Evolutionary conservation across 2,329 filamentous ascomycete species (phyloP).

Genomic region (Fusarium illudens): DNA sequence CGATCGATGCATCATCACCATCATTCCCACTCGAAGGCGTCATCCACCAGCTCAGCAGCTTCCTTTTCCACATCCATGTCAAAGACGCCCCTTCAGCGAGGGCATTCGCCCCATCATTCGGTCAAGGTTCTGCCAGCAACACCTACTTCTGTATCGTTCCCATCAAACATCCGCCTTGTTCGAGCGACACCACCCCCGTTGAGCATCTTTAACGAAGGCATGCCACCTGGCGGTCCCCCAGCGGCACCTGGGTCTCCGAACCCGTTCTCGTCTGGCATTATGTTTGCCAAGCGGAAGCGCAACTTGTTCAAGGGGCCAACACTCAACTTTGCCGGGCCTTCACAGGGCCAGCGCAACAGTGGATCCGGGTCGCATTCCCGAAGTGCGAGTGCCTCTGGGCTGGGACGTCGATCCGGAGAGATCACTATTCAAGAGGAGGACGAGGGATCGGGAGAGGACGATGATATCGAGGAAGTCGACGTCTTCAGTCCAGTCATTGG

Average conservation of each 20-base stretch:
- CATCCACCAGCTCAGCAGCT: conserved; percentile 85
- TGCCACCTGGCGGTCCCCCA: conserved; percentile 53
- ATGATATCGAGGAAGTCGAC: conserved; percentile 67
- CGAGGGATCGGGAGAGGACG: conserved; percentile 57
- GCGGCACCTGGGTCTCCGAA: conserved; percentile 63
- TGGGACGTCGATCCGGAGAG: conserved; percentile 75
- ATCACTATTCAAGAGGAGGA: conserved; percentile 76
- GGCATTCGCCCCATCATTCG: conserved; percentile 84
- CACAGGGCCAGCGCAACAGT: conserved; percentile 48
- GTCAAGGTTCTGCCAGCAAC: conserved; percentile 96
- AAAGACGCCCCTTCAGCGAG: conserved; percentile 69
- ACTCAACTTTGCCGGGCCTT: conserved; percentile 61
- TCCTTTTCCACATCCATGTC: conserved; percentile 76
- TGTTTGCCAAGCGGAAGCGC: conserved; percentile 84
- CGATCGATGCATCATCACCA: conserved; percentile 88
- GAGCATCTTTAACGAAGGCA: conserved; percentile 66
- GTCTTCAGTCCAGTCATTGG: conserved; percentile 62
- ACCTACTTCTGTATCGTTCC: conserved; percentile 78
- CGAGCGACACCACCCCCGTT: conserved; percentile 64
- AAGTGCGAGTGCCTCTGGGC: conserved; percentile 68
- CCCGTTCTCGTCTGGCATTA: conserved; percentile 68
- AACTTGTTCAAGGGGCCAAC: conserved; percentile 84
- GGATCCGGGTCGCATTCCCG: conserved; percentile 57
- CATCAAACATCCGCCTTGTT: conserved; percentile 85
- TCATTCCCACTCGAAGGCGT: conserved; percentile 92